Evolutionary conservation across 805 yeast genomes (phyloP).

Genomic region (Candida fluviatilis): DNA sequence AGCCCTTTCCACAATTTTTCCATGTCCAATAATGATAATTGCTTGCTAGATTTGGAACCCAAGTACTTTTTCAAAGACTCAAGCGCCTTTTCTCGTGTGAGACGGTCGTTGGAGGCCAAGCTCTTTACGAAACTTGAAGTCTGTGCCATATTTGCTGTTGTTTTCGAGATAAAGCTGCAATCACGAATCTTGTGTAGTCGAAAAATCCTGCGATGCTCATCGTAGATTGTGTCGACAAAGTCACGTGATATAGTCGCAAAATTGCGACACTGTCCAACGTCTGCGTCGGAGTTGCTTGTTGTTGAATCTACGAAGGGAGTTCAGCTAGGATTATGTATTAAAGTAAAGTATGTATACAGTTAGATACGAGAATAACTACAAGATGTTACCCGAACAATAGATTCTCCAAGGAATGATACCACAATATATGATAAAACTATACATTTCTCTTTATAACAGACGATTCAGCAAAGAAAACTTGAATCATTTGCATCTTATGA

Average conservation of each 20-base stretch:
- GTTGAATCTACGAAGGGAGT: too few species aligned
- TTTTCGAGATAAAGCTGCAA: too few species aligned
- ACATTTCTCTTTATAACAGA: too few species aligned
- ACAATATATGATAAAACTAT: too few species aligned
- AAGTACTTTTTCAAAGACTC: constrained; percentile 59
- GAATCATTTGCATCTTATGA: too few species aligned
- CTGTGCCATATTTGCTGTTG: constrained; percentile 14
- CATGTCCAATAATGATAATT: constrained; percentile 50
- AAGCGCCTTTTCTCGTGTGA: constrained; percentile 70
- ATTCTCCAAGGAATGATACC: not conserved
- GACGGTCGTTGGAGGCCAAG: constrained; percentile 78
- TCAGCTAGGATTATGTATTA: not conserved
- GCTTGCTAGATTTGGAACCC: constrained; percentile 34
- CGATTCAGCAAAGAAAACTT: too few species aligned
- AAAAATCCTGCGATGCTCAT: not conserved
- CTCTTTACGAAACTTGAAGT: constrained; percentile 66
- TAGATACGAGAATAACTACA: not conserved
- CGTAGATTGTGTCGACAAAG: not conserved
- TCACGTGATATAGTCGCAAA: not conserved
- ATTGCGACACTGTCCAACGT: too few species aligned
- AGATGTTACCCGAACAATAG: not conserved
- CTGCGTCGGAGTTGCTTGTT: too few species aligned
- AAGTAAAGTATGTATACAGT: not conserved
- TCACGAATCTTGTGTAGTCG: too few species aligned
- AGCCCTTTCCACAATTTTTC: constrained; percentile 96